These are phyloP conservation scores for Turritis glabra DNA, from an alignment of 345 rosid species.

Conservation along the genomic window DNA sequence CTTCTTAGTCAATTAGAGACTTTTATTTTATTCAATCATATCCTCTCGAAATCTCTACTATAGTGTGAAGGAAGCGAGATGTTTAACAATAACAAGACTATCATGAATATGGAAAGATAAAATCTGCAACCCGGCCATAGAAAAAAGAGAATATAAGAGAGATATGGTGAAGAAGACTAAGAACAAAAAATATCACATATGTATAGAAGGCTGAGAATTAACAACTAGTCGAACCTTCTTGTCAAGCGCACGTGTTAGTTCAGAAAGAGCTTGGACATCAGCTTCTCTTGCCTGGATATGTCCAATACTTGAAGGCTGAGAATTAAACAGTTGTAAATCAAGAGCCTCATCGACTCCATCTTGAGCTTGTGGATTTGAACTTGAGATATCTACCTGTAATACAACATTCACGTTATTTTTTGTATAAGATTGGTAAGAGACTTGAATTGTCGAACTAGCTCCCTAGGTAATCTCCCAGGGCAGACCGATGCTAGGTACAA, in stretches of 20 bases:
- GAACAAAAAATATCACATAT: not conserved
- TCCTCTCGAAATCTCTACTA: slow-evolving; percentile 2
- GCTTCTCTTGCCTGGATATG: slow-evolving; percentile 61
- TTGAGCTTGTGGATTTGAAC: slow-evolving; percentile 44
- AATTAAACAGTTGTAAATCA: slow-evolving; percentile 38
- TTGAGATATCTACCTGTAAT: slow-evolving; percentile 47
- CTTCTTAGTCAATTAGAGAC: slow-evolving; percentile 7
- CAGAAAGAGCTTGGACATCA: slow-evolving; percentile 61
- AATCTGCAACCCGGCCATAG: not conserved
- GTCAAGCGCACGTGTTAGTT: slow-evolving; percentile 52
- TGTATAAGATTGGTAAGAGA: slow-evolving; percentile 9
- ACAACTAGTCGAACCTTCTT: slow-evolving; percentile 51
- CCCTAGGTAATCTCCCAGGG: not conserved
- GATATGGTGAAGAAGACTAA: not conserved
- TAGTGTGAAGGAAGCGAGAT: not conserved
- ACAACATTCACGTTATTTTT: not conserved
- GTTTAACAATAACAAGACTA: slow-evolving; percentile 7
- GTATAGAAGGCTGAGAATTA: slow-evolving; percentile 9
- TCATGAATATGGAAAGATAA: slow-evolving; percentile 11
- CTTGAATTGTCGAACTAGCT: not conserved
- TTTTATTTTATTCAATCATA: not conserved
- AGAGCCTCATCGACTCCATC: slow-evolving; percentile 44
- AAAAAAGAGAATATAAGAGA: not conserved
- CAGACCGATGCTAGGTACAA: not conserved
- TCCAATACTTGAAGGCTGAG: slow-evolving; percentile 46